Percentiles rank a stretch among this genome's conserved stretches.
Conservation (phyloP, 768 basidiomycete species). For the Amanita exitialis region DNA sequence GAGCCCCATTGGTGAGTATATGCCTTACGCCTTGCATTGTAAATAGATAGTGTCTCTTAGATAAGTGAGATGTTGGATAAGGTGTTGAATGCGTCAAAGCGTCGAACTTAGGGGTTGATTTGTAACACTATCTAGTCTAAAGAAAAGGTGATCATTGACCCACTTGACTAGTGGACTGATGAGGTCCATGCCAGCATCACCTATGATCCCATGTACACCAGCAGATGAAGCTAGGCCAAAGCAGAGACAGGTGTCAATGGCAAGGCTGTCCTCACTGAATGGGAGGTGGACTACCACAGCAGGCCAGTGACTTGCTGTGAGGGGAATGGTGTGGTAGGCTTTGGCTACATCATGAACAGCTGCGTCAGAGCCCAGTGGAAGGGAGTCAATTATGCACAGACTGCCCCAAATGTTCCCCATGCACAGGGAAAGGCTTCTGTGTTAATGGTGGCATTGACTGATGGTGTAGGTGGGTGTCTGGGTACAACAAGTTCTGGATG, state of each 20-base stretch:
- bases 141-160: constrained; percentile 22
- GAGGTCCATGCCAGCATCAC: constrained; percentile 13
- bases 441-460: constrained; percentile 24
- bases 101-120: too few relatives aligned
- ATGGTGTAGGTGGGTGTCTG: constrained; percentile 9
- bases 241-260: constrained; percentile 1
- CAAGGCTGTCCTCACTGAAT: constrained; percentile 11
- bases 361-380: constrained; percentile 27
- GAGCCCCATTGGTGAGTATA: too few relatives aligned
- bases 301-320: constrained; percentile 25
- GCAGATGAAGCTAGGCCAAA: constrained; percentile 15
- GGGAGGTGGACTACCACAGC: constrained; percentile 16
- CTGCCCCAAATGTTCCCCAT: constrained; percentile 30
- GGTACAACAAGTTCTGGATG: constrained; percentile 29
- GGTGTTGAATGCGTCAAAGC: too few relatives aligned
- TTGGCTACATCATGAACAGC: constrained; percentile 27
- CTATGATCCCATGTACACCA: constrained; percentile 14
- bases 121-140: constrained; percentile 13
- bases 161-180: constrained; percentile 17
- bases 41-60: too few relatives aligned
- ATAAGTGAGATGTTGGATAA: too few relatives aligned
- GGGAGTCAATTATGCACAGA: constrained; percentile 19
- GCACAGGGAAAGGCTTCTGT: constrained; percentile 27
- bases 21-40: too few relatives aligned
- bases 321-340: constrained; percentile 25